Base-by-base conservation (phyloP, 768 basidiomycete genomes). In the Leccinum obscurum region DNA sequence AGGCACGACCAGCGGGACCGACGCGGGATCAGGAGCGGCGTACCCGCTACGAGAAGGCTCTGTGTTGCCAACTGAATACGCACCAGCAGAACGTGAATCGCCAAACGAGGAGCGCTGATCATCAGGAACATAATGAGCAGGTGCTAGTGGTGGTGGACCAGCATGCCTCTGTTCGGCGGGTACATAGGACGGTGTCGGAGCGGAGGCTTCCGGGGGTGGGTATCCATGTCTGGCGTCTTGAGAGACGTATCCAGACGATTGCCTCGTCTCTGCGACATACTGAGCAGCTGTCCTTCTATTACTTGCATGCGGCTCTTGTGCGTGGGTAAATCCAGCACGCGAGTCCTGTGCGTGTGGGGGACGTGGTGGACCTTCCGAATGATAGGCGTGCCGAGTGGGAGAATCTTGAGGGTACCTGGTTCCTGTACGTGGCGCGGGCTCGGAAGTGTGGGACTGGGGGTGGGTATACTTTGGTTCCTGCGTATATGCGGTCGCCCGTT, bases 381-480 rank as follows among this genome's bases (percentile, higher is more conserved):
- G 41, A 54, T 71, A 71, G 24, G 41, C 20, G 9, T 58, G 51
- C 3, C 68, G 69, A 51, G 9, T 52, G 8, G 63, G 63, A 28
- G 59, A 51, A 52, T 70, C 68, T 28, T 62, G 67, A 20, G 58
- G 6, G 28, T 63, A 71, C 2, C 35, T 50, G 6, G 67, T n/a
- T 4, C 44, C 55, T 32, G 64, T 6, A 14, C 67, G 70, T 24
- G 67, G 2, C 1, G 64, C 24, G 20, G 64, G 58, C 53, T 70
- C 69, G 4, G 61, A 39, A 5, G 57, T 37, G 24, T 68, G 68
- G 7, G 68, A 30, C 26, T 62, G 69, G 30, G 69, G 37, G 59
- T 71, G 68, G 8, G 67, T 30, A 44, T 62, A 62, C 48, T 69
- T 71, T 50, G 68, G 35, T 13, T 66, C 67, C 52, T 71, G 69